These are phyloP conservation scores for Petasospora rhodanensis DNA, from an alignment of 1,139 yeast genomes.

Conservation along the genomic window DNA sequence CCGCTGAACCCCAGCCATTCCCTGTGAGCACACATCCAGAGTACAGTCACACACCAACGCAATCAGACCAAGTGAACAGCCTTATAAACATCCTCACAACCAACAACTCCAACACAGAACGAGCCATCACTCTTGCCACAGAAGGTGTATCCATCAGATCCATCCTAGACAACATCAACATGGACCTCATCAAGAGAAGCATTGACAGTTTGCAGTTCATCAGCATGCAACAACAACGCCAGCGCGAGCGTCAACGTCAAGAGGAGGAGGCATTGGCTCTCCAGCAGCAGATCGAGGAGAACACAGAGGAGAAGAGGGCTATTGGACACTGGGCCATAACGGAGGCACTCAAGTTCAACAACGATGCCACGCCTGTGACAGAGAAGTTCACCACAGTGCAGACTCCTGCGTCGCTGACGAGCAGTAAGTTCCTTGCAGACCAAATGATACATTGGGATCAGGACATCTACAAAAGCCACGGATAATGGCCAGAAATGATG, in stretches of 20 bases:
- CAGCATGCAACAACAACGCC: constrained; percentile 13
- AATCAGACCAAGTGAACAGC: neutral
- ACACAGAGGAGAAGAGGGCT: neutral
- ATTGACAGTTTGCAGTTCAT: constrained; percentile 21
- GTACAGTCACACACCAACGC: neutral
- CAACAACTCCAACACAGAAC: constrained; percentile 9
- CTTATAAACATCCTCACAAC: constrained; percentile 1
- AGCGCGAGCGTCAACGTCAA: neutral
- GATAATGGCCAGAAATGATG: too few species aligned
- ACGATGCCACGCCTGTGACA: neutral
- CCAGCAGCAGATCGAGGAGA: neutral
- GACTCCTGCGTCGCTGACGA: too few species aligned
- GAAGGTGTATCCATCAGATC: constrained; percentile 23
- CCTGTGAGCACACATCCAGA: neutral
- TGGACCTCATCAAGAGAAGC: constrained; percentile 22
- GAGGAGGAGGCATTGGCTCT: neutral
- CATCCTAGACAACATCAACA: constrained; percentile 18
- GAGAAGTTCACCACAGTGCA: too few species aligned
- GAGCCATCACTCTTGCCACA: constrained; percentile 19
- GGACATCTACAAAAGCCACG: too few species aligned
- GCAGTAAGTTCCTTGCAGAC: too few species aligned
- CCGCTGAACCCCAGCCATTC: too few species aligned
- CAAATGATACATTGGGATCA: too few species aligned
- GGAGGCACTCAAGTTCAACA: constrained; percentile 2
- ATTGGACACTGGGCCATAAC: constrained; percentile 1